A percentile compares a stretch with the other conserved stretches of the same genome.
phyloP scores from a whole-genome alignment of 352 stramenopile genomes.

The Globisporangium yorkense region DNA sequence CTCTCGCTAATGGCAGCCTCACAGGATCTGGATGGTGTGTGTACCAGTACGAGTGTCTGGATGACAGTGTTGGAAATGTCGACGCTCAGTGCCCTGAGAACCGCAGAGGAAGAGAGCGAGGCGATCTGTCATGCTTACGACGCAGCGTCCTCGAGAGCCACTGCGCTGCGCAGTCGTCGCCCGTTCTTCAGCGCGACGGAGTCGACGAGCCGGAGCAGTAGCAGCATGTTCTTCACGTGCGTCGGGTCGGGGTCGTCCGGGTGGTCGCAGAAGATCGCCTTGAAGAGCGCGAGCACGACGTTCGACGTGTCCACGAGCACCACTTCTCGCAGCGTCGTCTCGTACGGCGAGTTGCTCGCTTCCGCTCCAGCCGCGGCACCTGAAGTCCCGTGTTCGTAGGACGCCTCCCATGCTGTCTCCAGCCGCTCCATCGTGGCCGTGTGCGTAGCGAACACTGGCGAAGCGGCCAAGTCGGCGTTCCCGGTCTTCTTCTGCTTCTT shows the following conservation, averaged over 20 bases:
- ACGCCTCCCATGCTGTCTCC: conserved; percentile 15
- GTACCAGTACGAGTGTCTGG: too few relatives aligned
- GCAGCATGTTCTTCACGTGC: conserved; percentile 33
- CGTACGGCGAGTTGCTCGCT: conserved; percentile 13
- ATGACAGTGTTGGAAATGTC: too few relatives aligned
- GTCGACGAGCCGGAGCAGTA: conserved; percentile 40
- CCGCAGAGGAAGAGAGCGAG: too few relatives aligned
- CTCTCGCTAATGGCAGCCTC: too few relatives aligned
- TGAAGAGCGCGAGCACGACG: conserved; percentile 44
- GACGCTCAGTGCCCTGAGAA: too few relatives aligned
- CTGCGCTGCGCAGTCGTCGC: conserved; percentile 10
- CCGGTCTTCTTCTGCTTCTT: background rate
- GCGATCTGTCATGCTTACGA: too few relatives aligned
- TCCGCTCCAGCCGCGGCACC: background rate
- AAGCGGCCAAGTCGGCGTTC: background rate
- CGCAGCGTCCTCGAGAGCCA: background rate
- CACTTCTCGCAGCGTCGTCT: conserved; percentile 28
- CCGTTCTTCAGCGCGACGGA: conserved; percentile 27
- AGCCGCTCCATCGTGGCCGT: conserved; percentile 21
- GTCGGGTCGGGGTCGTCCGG: conserved; percentile 17
- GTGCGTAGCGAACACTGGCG: background rate
- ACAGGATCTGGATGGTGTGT: too few relatives aligned
- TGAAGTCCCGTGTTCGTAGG: background rate
- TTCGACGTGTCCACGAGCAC: conserved; percentile 52
- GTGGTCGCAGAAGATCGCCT: conserved; percentile 33